Conservation (phyloP, 2,329 filamentous ascomycete genomes). For the Stachybotrys echinatus region DNA sequence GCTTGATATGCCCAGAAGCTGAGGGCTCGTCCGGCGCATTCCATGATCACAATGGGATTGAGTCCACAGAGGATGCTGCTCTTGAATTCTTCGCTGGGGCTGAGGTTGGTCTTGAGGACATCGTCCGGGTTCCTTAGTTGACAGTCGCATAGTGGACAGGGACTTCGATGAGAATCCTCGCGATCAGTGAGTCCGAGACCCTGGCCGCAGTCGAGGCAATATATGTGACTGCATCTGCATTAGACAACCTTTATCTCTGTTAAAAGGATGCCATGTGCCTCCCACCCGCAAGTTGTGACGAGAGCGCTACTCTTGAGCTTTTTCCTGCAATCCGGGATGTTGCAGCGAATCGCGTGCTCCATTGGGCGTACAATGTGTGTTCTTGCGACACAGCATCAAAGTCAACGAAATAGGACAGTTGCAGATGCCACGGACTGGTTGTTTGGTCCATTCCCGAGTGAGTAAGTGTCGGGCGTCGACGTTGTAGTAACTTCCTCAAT, state of each 20-base stretch:
- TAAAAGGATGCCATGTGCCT: background rate
- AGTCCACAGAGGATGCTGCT: slow-evolving; percentile 79
- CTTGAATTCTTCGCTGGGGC: slow-evolving; percentile 84
- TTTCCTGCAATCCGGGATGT: slow-evolving; percentile 69
- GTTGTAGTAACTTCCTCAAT: too few species aligned
- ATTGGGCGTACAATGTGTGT: slow-evolving; percentile 47
- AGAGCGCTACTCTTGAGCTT: slow-evolving; percentile 67
- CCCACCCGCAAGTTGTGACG: slow-evolving; percentile 82
- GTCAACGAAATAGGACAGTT: too few species aligned
- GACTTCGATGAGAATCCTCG: slow-evolving; percentile 27
- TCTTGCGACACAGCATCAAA: too few species aligned
- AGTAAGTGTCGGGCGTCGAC: too few species aligned
- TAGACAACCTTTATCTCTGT: background rate
- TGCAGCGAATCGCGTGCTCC: slow-evolving; percentile 75
- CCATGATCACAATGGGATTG: slow-evolving; percentile 76
- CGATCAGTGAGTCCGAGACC: slow-evolving; percentile 52
- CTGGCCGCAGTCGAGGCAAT: slow-evolving; percentile 72
- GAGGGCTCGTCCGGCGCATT: slow-evolving; percentile 74
- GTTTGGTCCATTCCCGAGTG: too few species aligned
- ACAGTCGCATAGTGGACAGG: slow-evolving; percentile 73
- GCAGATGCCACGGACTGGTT: too few species aligned
- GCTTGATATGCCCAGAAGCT: slow-evolving; percentile 86
- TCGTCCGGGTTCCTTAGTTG: slow-evolving; percentile 68
- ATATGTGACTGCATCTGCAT: slow-evolving; percentile 62
- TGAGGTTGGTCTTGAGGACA: slow-evolving; percentile 64